Evolutionary conservation across 306 rosid genomes (phyloP), one percentile per base, ranked within the genome.

Genomic region (Trichosanthes truncata): DNA sequence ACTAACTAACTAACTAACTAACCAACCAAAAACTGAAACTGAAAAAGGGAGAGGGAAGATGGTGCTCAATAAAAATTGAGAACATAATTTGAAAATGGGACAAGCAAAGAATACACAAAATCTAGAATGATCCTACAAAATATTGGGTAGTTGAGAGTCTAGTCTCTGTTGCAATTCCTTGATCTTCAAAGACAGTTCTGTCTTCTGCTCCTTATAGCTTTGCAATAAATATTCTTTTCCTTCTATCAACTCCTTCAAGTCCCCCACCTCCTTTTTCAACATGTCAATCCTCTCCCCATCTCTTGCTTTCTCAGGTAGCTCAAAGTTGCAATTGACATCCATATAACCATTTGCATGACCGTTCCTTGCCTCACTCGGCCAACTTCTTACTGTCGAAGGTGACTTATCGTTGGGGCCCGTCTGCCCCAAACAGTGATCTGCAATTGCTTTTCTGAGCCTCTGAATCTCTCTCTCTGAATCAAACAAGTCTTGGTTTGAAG

Each of bases 161-260:
- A 95, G 75, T 89, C 90, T 91, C 82, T 83, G 95, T 89, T 92
- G 97, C 91, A 95, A 86, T 76, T 92, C 97, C 80, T 85, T 92
- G 76, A 91, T 79, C 84, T 92, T 92, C 85, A 87, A 15, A 3
- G 92, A 84, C 49, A 92, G 95, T 84, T 91, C 98, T 0, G 91
- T 60, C 84, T 89, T 95, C 83, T 95, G 98, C 87, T 91, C 96
- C 86, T 92, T 95, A 81, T 92, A 92, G 91, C 84, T 95, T 84
- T 87, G 97, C 79, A 92, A 87, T 85, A 95, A 84, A 84, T 86
- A 95, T 56, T 95, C 95, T 82, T 92, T 95, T 62, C 98, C 98
- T 45, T 91, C 97, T 79, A 95, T 87, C 40, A 88, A 97, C 81
- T 92, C 98, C 86, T 90, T 95, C 83, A 92, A 84, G 78, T 95